phyloP scores from a whole-genome alignment of 805 yeast genomes.

The Candida parachauliodes region DNA sequence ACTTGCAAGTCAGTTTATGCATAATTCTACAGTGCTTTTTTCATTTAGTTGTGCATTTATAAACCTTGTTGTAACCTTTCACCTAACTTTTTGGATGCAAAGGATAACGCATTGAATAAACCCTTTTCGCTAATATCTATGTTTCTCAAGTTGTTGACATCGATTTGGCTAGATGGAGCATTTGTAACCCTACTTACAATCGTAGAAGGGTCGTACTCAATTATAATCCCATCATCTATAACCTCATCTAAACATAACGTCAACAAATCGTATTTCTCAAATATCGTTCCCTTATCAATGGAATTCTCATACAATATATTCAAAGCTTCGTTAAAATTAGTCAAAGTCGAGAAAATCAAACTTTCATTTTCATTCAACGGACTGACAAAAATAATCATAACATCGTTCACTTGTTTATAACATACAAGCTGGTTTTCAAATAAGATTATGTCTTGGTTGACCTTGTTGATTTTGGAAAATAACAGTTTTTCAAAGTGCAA shows the following conservation, averaged over 20 bases:
- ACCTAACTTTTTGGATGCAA: slow-evolving; percentile 70
- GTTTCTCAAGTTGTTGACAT: slow-evolving; percentile 45
- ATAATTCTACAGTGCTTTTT: too few relatives aligned
- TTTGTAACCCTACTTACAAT: slow-evolving; percentile 90
- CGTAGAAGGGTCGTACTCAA: slow-evolving; percentile 84
- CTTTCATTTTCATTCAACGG: slow-evolving; percentile 81
- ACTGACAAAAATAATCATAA: slow-evolving; percentile 68
- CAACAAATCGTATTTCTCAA: slow-evolving; percentile 82
- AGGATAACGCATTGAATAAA: slow-evolving; percentile 77
- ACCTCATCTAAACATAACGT: slow-evolving; percentile 87
- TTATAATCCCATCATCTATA: slow-evolving; percentile 86
- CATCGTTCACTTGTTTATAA: slow-evolving; percentile 83
- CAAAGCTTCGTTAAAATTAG: slow-evolving; percentile 77
- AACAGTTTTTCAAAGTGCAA: slow-evolving; percentile 69
- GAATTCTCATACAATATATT: slow-evolving; percentile 68
- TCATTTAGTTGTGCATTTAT: slow-evolving; percentile 6
- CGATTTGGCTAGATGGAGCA: slow-evolving; percentile 51
- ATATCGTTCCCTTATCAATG: slow-evolving; percentile 72
- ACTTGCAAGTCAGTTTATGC: too few relatives aligned
- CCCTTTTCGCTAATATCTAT: slow-evolving; percentile 74
- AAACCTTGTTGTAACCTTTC: slow-evolving; percentile 47
- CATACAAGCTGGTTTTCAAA: slow-evolving; percentile 77
- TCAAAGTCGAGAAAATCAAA: slow-evolving; percentile 67
- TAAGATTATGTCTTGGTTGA: slow-evolving; percentile 74
- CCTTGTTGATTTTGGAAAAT: slow-evolving; percentile 73